Base-by-base conservation (phyloP, 495 filamentous ascomycete genomes). In the Glarea lozoyensis region DNA sequence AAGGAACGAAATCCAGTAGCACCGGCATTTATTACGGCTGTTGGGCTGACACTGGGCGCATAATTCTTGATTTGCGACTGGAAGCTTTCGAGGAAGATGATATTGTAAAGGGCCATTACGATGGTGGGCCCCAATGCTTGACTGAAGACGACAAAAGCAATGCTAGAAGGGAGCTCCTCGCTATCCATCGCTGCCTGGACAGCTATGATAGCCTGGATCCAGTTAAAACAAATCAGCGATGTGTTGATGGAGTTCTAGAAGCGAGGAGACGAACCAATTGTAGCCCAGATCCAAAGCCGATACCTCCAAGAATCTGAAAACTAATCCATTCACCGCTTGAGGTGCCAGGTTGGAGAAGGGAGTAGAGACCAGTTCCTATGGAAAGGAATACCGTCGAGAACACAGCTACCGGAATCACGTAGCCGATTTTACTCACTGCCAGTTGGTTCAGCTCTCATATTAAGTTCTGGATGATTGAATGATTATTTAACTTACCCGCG, bases 391-490 rank as follows among this genome's bases (percentile, higher is more conserved):
- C 42, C 11, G 22, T 37, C 13, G 44, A 42, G 11, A 31, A 13
- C 4, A 37, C 13, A 3, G 23, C 34, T n/a, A 21, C 42, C 3
- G 51, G 51, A n/a, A 50, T 35, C 10, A 79, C 86, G 64, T 0
- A 76, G 71, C 30, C 62, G 79, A 81, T 15, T 73, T 43, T 47
- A 5, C 20, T 16, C 24, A 47, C 43, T 48, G 17, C 11, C 17
- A 24, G 16, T 7, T 7, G 25, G 21, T 84, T 65, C 19, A 66
- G 66, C 29, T 77, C 72, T n/a, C n/a, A 85, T 75, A 2, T n/a
- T 7, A 79, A 58, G 3, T 59, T 55, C 10, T 88, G 67, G 21
- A 89, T 72, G 83, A 81, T 1, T 68, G 57, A 0, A n/a, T n/a
- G n/a, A n/a, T n/a, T n/a, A n/a, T n/a, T n/a, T n/a, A n/a, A n/a